phyloP scores from a whole-genome alignment of 345 rosid genomes.

The Lepidium africanum region DNA sequence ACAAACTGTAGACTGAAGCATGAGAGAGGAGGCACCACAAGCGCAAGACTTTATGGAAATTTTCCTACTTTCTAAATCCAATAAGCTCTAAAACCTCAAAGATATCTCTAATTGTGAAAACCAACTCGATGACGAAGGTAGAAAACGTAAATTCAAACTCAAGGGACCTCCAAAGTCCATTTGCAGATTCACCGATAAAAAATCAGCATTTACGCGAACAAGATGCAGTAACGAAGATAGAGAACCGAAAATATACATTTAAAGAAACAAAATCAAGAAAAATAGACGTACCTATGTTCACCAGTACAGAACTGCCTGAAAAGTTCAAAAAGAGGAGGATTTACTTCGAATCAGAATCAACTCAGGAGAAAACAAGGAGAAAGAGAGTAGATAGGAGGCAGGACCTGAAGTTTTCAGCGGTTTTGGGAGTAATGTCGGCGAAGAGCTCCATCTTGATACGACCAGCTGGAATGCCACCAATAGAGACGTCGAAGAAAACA shows the following conservation, averaged over 20 bases:
- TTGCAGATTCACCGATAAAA: not conserved
- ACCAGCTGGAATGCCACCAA: conserved; percentile 88
- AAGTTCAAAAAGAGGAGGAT: not conserved
- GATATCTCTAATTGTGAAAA: not conserved
- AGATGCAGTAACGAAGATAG: not conserved
- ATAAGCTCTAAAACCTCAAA: not conserved
- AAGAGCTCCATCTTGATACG: conserved; percentile 98
- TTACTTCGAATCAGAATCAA: not conserved
- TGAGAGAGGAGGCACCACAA: not conserved
- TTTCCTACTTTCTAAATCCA: not conserved
- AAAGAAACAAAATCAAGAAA: not conserved
- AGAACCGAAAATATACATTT: not conserved
- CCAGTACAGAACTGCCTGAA: conserved; percentile 97
- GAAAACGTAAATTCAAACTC: not conserved
- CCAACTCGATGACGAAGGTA: no score
- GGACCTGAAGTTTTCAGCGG: conserved; percentile 93
- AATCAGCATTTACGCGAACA: not conserved
- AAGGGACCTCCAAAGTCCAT: not conserved
- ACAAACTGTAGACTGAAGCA: not conserved
- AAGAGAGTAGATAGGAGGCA: not conserved
- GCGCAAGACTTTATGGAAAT: not conserved
- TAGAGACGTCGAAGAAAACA: conserved; percentile 88
- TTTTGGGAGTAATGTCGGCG: conserved; percentile 83
- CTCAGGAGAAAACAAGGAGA: not conserved
- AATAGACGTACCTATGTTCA: conserved; percentile 56